Evolutionary conservation across 2,329 filamentous ascomycete species (phyloP), one percentile per base, ranked within the genome.

Genomic region (Drechslera avenae): DNA sequence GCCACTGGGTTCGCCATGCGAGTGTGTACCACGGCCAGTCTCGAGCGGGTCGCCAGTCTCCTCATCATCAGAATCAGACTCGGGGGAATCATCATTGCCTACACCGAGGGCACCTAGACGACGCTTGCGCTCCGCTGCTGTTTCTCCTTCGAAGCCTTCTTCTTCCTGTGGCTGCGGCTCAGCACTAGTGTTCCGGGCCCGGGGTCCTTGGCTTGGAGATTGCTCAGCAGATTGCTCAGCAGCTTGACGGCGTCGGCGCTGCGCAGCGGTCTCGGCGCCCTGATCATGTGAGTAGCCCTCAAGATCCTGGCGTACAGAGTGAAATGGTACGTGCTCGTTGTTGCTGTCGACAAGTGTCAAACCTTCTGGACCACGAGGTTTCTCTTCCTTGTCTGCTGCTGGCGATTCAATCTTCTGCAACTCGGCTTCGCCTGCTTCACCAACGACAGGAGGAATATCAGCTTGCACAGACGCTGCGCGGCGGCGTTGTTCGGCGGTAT

Each of bases 81-180:
- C 67, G 3, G 64, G 59, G 1, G 61, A 53, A 5, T 66, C 54
- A 18, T 67, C 63, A 10, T 62, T 54, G 18, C 61, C 60, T 18
- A 88, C 78, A 8, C 89, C 88, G 1, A 93, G 75, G 1, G 89
- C 90, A 1, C 88, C 88, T 62, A 91, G 85, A 62, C 90, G 83
- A 45, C 90, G 79, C 33, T 88, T 81, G 49, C 87, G 80, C 72
- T 93, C 90, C 0, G 89, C 89, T 0, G 88, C 86, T 0, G 88
- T 91, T 73, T 92, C 89, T 28, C 76, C 79, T 28, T 77, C 78
- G 12, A 66, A 60, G 3, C 52, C 54, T 13, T 35, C 33, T 3
- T 46, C 50, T 1, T 36, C 33, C 28, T 81, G 36, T 39, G 63
- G 17, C 19, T 18, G 17, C 28, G 40, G 37, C 10, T 26, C 19